A percentile compares a stretch with the other conserved stretches of the same genome.
These are phyloP conservation scores for Macrophomina phaseolina DNA, from an alignment of 2,329 filamentous ascomycete genomes.

Conservation along the genomic window DNA sequence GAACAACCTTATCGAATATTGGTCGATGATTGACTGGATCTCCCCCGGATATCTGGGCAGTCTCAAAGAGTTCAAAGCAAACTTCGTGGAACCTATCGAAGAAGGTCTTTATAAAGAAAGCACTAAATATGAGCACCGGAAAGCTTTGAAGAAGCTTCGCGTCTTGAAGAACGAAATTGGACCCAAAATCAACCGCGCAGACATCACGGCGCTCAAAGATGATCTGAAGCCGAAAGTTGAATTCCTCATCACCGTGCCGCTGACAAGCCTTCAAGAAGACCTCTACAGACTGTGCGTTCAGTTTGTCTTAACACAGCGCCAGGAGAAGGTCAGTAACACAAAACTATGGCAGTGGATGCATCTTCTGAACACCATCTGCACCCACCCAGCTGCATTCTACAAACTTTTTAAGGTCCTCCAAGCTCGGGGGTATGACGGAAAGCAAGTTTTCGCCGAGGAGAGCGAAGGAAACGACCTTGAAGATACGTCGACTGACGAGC, in stretches of 20 bases:
- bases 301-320: constrained; percentile 38
- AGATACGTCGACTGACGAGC: neutral
- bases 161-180: constrained; percentile 74
- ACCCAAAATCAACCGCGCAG: constrained; percentile 79
- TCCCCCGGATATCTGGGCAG: constrained; percentile 78
- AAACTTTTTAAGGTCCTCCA: constrained; percentile 33
- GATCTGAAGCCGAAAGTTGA: constrained; percentile 78
- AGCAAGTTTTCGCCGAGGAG: constrained; percentile 8
- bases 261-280: constrained; percentile 68
- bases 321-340: constrained; percentile 44
- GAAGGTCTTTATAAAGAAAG: constrained; percentile 74
- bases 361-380: constrained; percentile 61
- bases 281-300: constrained; percentile 65
- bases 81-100: constrained; percentile 77
- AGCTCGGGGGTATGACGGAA: neutral
- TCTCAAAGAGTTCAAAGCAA: constrained; percentile 67
- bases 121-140: constrained; percentile 58
- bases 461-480: constrained; percentile 2
- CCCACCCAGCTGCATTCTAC: constrained; percentile 61
- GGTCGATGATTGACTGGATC: constrained; percentile 86
- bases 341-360: constrained; percentile 62
- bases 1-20: constrained; percentile 85
- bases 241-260: constrained; percentile 76
- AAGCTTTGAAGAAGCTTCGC: constrained; percentile 69
- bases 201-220: constrained; percentile 69